Percentiles rank a stretch among this genome's conserved stretches.
Evolutionary conservation across 2,329 filamentous ascomycete genomes (phyloP).

Genomic region (Pseudomassariella vexata): DNA sequence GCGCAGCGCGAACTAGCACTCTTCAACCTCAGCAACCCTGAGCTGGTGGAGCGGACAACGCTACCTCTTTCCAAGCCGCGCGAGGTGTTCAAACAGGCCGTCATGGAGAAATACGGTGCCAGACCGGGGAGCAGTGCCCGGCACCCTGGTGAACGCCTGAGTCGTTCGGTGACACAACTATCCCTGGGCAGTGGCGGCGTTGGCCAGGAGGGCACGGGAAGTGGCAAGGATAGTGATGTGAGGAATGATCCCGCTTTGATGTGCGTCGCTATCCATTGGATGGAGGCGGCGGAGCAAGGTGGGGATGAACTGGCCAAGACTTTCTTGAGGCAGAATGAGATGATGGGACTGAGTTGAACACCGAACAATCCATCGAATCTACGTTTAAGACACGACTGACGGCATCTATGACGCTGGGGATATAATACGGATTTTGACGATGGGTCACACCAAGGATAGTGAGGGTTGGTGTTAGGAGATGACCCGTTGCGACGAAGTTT

Average conservation of each 20-base stretch:
- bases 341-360: conserved; percentile 19
- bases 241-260: conserved; percentile 80
- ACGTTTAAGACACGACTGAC: neutral
- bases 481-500: too few species aligned
- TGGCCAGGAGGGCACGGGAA: conserved; percentile 19
- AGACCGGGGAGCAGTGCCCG: conserved; percentile 25
- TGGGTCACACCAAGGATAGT: too few species aligned
- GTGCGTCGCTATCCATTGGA: conserved; percentile 96
- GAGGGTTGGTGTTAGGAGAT: too few species aligned
- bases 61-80: conserved; percentile 77
- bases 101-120: conserved; percentile 65
- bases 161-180: too few species aligned
- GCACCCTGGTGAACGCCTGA: conserved; percentile 22
- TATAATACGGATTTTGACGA: neutral
- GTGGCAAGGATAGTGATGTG: conserved; percentile 38
- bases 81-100: conserved; percentile 84
- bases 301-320: conserved; percentile 79
- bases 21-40: conserved; percentile 87
- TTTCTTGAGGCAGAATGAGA: conserved; percentile 66
- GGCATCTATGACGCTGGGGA: neutral
- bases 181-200: conserved; percentile 19
- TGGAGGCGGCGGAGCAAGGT: conserved; percentile 82
- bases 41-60: conserved; percentile 73
- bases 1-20: conserved; percentile 91
- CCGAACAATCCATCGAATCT: too few species aligned